phyloP scores from a whole-genome alignment of 23 red algal species.

The Agarophyton chilense region DNA sequence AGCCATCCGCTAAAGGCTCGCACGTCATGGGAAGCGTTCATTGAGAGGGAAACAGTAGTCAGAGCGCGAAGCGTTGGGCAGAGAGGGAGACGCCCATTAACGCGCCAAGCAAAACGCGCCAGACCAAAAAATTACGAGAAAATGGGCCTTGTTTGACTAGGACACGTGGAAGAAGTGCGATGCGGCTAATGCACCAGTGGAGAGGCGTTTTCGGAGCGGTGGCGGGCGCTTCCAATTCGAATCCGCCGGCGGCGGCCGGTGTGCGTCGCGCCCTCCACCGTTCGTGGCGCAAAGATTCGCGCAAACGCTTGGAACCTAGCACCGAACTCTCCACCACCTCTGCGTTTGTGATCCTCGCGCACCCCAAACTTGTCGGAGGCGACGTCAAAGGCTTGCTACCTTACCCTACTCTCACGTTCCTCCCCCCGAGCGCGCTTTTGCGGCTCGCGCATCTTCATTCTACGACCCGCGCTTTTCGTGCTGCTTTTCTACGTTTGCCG shows the following conservation, averaged over 20 bases:
- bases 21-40: not conserved
- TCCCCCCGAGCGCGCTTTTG: not conserved
- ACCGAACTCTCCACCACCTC: not conserved
- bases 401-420: not conserved
- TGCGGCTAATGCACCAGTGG: not conserved
- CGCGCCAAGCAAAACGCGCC: not conserved
- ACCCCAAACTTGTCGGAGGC: conserved; percentile 4
- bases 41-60: too few relatives aligned
- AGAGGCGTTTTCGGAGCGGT: not conserved
- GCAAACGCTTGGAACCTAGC: not conserved
- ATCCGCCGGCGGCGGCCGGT: not conserved
- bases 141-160: not conserved
- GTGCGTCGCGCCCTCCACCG: conserved; percentile 10
- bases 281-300: conserved; percentile 1
- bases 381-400: not conserved
- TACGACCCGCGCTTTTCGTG: not conserved
- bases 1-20: too few relatives aligned
- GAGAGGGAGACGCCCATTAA: not conserved
- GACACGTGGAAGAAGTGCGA: conserved; percentile 13
- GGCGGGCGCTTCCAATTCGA: conserved; percentile 2
- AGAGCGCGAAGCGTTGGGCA: too few relatives aligned
- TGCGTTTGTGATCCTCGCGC: not conserved
- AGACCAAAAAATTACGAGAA: not conserved
- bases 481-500: not conserved
- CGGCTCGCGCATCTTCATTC: not conserved